phyloP scores from a whole-genome alignment of 1,284 basidiomycete genomes.

The Acaromyces ingoldii region DNA sequence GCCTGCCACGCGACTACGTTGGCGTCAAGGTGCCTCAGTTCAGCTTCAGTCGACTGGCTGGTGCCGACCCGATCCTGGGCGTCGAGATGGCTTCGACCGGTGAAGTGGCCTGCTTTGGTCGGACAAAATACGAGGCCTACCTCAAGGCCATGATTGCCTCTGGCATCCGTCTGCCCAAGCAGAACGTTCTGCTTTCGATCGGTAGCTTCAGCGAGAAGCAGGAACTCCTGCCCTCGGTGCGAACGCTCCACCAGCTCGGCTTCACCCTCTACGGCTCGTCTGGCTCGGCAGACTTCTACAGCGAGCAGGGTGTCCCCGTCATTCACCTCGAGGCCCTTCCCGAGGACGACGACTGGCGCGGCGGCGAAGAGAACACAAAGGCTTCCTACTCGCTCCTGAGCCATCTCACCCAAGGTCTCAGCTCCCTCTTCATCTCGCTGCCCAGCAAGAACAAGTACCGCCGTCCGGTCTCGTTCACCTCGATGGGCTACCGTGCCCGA shows the following conservation, averaged over 20 bases:
- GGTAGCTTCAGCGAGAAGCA: constrained; percentile 97
- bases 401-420: constrained; percentile 44
- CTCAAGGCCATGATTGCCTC: constrained; percentile 94
- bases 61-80: constrained; percentile 95
- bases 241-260: constrained; percentile 87
- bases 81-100: constrained; percentile 99
- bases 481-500: constrained; percentile 92
- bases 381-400: constrained; percentile 48
- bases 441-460: constrained; percentile 98
- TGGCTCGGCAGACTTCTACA: constrained; percentile 67
- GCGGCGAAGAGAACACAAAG: constrained; percentile 43
- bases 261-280: constrained; percentile 96
- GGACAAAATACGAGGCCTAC: constrained; percentile 96
- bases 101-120: constrained; percentile 96
- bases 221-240: constrained; percentile 91
- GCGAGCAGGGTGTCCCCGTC: constrained; percentile 48
- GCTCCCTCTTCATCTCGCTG: constrained; percentile 89
- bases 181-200: constrained; percentile 89
- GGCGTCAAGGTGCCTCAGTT: constrained; percentile 99
- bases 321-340: constrained; percentile 49
- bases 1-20: constrained; percentile 84
- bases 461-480: constrained; percentile 91
- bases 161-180: constrained; percentile 87
- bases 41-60: constrained; percentile 89
- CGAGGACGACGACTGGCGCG: constrained; percentile 43